phyloP scores from a whole-genome alignment of 192 early-diverging fungal genomes.

The Coemansia sp. region DNA sequence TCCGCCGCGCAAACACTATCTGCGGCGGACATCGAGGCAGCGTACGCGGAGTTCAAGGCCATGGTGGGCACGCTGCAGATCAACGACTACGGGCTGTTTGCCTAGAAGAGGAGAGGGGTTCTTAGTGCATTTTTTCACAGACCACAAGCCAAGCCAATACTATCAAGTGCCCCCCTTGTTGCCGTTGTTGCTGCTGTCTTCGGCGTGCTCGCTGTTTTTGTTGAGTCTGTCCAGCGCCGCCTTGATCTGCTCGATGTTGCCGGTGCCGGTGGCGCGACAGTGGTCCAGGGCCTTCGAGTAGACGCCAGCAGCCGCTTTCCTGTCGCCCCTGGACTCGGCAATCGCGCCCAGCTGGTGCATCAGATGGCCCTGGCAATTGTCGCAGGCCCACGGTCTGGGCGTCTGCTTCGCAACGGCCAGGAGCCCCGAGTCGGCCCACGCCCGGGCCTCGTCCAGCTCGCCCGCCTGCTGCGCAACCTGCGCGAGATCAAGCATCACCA shows the following conservation, averaged over 20 bases:
- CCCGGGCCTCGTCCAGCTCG: constrained; percentile 6
- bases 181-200: background rate
- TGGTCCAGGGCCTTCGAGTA: constrained; percentile 24
- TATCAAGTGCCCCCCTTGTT: too few relatives aligned
- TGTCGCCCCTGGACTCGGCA: constrained; percentile 8
- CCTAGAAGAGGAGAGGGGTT: background rate
- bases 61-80: constrained; percentile 19
- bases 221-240: constrained; percentile 8
- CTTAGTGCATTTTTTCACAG: background rate
- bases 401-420: background rate
- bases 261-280: constrained; percentile 16
- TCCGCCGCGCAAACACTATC: background rate
- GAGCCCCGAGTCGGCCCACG: constrained; percentile 27
- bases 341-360: constrained; percentile 22
- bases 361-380: constrained; percentile 38
- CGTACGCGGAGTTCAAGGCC: constrained; percentile 5
- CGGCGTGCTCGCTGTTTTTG: too few relatives aligned
- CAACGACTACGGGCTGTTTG: constrained; percentile 25
- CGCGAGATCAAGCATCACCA: constrained; percentile 47
- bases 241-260: constrained; percentile 32
- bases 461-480: constrained; percentile 20
- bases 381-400: constrained; percentile 28
- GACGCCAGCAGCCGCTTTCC: constrained; percentile 9
- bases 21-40: background rate
- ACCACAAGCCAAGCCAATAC: background rate